Evolutionary conservation across 2,329 filamentous ascomycete genomes (phyloP).

Genomic region (Aspergillus terreus): DNA sequence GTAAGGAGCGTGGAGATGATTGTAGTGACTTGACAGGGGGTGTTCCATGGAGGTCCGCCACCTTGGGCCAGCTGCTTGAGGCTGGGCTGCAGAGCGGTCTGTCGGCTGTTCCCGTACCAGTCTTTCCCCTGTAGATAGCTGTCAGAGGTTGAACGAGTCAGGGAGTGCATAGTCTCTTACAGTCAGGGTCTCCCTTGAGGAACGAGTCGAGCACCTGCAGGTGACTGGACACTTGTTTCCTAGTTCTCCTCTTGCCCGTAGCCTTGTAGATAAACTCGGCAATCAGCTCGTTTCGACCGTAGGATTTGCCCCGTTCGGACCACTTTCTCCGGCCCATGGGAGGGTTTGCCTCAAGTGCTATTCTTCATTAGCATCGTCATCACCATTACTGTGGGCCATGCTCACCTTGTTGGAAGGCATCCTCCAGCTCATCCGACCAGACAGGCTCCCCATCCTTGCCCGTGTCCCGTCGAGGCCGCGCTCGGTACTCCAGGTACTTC

Average conservation of each 20-base stretch:
- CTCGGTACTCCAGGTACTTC: slow-evolving; percentile 43
- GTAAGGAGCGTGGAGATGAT: slow-evolving; percentile 24
- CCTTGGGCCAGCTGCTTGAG: slow-evolving; percentile 28
- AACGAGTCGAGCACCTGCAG: slow-evolving; percentile 60
- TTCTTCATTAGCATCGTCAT: slow-evolving; percentile 4
- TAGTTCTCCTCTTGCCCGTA: slow-evolving; percentile 50
- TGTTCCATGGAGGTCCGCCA: slow-evolving; percentile 32
- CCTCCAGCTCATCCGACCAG: slow-evolving; percentile 46
- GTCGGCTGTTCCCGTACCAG: slow-evolving; percentile 35
- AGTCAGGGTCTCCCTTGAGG: slow-evolving; percentile 50
- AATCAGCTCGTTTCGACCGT: slow-evolving; percentile 61
- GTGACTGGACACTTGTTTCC: slow-evolving; percentile 63
- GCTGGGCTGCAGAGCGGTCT: slow-evolving; percentile 30
- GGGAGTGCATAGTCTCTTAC: slow-evolving; percentile 33
- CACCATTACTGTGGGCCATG: neutral
- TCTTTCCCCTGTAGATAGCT: slow-evolving; percentile 30
- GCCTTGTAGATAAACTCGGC: slow-evolving; percentile 54
- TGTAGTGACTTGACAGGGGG: slow-evolving; percentile 28
- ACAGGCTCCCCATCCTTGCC: slow-evolving; percentile 42
- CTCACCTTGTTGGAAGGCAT: slow-evolving; percentile 47
- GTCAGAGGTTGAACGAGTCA: neutral
- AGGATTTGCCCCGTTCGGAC: slow-evolving; percentile 49
- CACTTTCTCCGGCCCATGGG: slow-evolving; percentile 58
- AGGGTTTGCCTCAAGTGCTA: slow-evolving; percentile 51
- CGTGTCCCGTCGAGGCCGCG: slow-evolving; percentile 40